Evolutionary conservation across 2,329 filamentous ascomycete genomes (phyloP).

Genomic region (Xylariales sp.): DNA sequence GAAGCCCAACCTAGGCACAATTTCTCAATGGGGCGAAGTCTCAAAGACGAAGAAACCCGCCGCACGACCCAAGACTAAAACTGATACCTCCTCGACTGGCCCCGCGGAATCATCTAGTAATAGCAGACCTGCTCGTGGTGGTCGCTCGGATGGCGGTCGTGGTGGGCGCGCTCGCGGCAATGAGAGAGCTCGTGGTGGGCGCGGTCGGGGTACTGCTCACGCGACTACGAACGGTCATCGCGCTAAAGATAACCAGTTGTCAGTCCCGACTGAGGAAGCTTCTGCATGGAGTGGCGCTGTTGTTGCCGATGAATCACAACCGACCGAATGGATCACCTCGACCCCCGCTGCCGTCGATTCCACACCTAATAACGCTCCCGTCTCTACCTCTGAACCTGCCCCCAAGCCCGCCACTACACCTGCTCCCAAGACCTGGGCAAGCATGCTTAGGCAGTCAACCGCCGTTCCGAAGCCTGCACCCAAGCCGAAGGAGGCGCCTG

Average conservation of each 20-base stretch:
- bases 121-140: constrained; percentile 67
- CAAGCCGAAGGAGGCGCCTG: constrained; percentile 63
- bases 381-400: constrained; percentile 49
- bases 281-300: constrained; percentile 67
- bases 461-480: constrained; percentile 66
- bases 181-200: constrained; percentile 71
- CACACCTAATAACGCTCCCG: constrained; percentile 54
- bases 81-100: constrained; percentile 63
- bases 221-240: constrained; percentile 71
- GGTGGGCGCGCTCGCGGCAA: constrained; percentile 56
- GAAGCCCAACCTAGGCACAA: constrained; percentile 66
- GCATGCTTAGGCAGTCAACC: constrained; percentile 74
- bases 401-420: constrained; percentile 51
- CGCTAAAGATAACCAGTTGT: constrained; percentile 66
- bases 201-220: constrained; percentile 72
- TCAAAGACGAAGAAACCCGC: constrained; percentile 82
- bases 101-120: constrained; percentile 62
- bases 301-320: constrained; percentile 52
- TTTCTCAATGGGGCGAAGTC: constrained; percentile 87
- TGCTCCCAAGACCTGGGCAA: constrained; percentile 76
- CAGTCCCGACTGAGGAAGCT: constrained; percentile 78
- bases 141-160: constrained; percentile 60
- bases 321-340: constrained; percentile 56
- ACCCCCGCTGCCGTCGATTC: constrained; percentile 26
- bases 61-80: constrained; percentile 77